A percentile compares a stretch with the other conserved stretches of the same genome.
These are phyloP conservation scores for Gastrodia elata DNA, from an alignment of 106 monocot genomes.

Conservation along the genomic window DNA sequence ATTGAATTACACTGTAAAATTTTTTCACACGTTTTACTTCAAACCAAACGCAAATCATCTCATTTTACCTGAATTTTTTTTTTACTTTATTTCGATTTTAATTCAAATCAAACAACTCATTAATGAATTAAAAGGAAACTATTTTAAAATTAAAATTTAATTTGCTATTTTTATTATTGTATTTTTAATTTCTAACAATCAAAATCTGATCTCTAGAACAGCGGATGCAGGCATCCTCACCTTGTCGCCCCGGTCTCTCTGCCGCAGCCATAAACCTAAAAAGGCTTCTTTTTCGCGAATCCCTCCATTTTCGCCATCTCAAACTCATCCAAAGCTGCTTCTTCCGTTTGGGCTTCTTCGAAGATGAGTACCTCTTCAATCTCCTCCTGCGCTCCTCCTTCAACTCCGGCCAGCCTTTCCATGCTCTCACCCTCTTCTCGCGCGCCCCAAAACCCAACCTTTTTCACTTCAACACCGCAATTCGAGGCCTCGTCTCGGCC, in stretches of 20 bases:
- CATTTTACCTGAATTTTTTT: too few relatives aligned
- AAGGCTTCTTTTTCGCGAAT: not conserved
- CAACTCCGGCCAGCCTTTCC: not conserved
- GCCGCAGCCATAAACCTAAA: slow-evolving; percentile 2
- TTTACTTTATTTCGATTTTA: too few relatives aligned
- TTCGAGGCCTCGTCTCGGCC: slow-evolving; percentile 35
- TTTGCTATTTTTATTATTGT: too few relatives aligned
- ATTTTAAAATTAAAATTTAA: too few relatives aligned
- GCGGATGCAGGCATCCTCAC: too few relatives aligned
- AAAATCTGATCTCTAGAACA: too few relatives aligned
- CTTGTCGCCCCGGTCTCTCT: not conserved
- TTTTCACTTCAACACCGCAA: slow-evolving; percentile 32
- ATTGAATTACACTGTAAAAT: too few relatives aligned
- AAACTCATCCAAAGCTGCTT: slow-evolving; percentile 7
- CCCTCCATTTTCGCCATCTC: not conserved
- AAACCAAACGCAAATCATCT: too few relatives aligned
- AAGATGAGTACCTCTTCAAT: not conserved
- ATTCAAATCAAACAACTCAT: too few relatives aligned
- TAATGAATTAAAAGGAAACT: too few relatives aligned
- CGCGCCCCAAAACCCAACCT: not conserved
- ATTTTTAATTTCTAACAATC: too few relatives aligned
- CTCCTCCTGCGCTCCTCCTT: slow-evolving; percentile 8
- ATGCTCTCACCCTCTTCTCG: not conserved
- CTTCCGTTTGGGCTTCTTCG: not conserved
- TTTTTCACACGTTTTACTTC: too few relatives aligned